Base-by-base conservation (phyloP, 1,139 yeast species). In the Candida sojae region DNA sequence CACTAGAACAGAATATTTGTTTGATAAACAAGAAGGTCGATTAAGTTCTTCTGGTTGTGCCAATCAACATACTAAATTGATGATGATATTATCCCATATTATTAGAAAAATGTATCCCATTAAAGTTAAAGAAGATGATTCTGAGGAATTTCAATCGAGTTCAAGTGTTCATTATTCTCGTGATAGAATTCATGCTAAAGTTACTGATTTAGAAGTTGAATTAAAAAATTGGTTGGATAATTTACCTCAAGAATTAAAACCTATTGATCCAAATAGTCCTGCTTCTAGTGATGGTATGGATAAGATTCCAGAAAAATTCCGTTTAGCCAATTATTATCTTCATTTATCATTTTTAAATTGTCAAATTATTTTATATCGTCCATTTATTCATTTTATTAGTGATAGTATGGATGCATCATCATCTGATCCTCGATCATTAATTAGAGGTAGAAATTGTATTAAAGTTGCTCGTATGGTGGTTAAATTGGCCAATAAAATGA, bases 381-480 rank as follows among this genome's bases (percentile, higher is more conserved):
- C 97, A 1, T 91, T 90, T 62, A 89, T 91, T 56, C 97, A 91
- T 68, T 90, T 86, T 62, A 79, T 89, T 47, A 74, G 78, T 53
- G 75, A 71, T 56, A 79, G 79, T n/a, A 83, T 83, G 54, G 58
- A 53, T 36, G 43, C 48, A 7, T 53, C 55, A 28, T 79, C 61
- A 40, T 61, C 73, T 73, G 64, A 80, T 77, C 67, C 80, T 5
- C 60, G 79, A 49, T 72, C 79, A 2, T 63, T 75, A 40, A 86
- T 86, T 41, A 77, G 93, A 57, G 96, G 96, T 0, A 78, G 87
- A 57, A 89, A 88, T 61, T 90, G 96, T 65, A 87, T 90, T 45
- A 84, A 85, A 55, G 93, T 89, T 5, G 93, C 97, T 0, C 74
- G 96, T 55, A 81, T 88, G 57, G 96, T 88, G 30, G 92, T 91